Conservation (phyloP, 2,329 filamentous ascomycete species). For the Pseudogymnoascus sp. region DNA sequence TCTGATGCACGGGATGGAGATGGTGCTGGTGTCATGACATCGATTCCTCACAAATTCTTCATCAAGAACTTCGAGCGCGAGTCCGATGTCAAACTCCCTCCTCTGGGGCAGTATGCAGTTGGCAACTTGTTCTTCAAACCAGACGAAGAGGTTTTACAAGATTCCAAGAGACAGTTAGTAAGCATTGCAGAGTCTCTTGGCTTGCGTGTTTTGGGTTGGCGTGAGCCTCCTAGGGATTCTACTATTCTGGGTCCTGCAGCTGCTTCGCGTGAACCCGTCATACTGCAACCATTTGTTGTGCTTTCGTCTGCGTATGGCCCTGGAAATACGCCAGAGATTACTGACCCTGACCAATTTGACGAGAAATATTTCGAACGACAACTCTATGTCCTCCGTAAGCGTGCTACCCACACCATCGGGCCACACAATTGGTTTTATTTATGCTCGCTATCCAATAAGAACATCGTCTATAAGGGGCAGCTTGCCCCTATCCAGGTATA, state of each 20-base stretch:
- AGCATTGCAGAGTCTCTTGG: constrained; percentile 82
- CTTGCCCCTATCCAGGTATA: constrained; percentile 92
- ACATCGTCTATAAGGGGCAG: constrained; percentile 98
- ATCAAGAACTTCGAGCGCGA: constrained; percentile 96
- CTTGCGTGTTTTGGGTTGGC: constrained; percentile 89
- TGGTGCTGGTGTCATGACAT: constrained; percentile 98
- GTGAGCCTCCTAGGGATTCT: constrained; percentile 89
- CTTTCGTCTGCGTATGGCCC: constrained; percentile 75
- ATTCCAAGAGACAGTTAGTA: constrained; percentile 89
- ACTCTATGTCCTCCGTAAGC: constrained; percentile 89
- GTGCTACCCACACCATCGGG: constrained; percentile 87
- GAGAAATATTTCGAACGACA: constrained; percentile 83
- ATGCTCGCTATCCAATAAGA: constrained; percentile 90
- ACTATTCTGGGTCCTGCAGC: constrained; percentile 87
- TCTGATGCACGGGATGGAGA: constrained; percentile 97
- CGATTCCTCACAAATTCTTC: constrained; percentile 97
- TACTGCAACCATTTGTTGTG: constrained; percentile 92
- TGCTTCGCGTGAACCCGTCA: constrained; percentile 86
- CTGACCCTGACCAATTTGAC: constrained; percentile 74
- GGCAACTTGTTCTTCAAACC: constrained; percentile 99
- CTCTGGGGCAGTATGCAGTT: constrained; percentile 87
- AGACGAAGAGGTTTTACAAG: constrained; percentile 77
- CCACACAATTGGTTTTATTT: constrained; percentile 99
- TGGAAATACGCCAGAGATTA: constrained; percentile 68
- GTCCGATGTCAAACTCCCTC: constrained; percentile 78